Percentiles rank a stretch among this genome's conserved stretches.
Conservation (phyloP, 2,329 filamentous ascomycete species). For the Aspergillus ochraceoroseus region DNA sequence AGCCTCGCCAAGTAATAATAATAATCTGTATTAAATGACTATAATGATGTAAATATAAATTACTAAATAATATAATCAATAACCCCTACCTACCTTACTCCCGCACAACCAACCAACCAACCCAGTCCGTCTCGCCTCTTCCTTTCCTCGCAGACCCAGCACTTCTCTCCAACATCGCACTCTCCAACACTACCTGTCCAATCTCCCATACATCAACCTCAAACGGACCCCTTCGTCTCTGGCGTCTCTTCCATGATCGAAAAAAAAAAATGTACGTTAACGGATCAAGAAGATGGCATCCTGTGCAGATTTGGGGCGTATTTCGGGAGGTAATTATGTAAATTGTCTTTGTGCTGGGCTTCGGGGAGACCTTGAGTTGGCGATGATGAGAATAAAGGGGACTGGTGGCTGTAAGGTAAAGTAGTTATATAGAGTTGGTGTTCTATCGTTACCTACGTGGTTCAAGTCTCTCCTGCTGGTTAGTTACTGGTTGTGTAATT, state of each 20-base stretch:
- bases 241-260: too few species aligned
- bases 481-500: too few species aligned
- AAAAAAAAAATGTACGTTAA: too few species aligned
- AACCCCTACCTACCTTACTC: too few species aligned
- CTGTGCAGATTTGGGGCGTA: constrained; percentile 47
- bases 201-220: constrained; percentile 53
- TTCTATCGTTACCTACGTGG: too few species aligned
- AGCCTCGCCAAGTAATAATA: too few species aligned
- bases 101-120: not conserved
- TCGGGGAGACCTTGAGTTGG: too few species aligned
- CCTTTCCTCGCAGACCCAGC: constrained; percentile 54
- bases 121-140: constrained; percentile 39
- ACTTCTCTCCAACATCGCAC: constrained; percentile 56
- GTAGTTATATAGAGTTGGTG: too few species aligned
- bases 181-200: constrained; percentile 54
- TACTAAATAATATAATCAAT: not conserved
- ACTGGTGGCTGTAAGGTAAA: constrained; percentile 45
- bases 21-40: too few species aligned
- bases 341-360: constrained; percentile 53
- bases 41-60: too few species aligned
- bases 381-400: constrained; percentile 40
- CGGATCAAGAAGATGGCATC: constrained; percentile 47
- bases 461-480: too few species aligned
- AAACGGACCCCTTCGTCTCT: constrained; percentile 56
- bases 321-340: constrained; percentile 48